These are phyloP conservation scores for Quercus tomentella DNA, from an alignment of 331 rosid genomes.

Conservation along the genomic window DNA sequence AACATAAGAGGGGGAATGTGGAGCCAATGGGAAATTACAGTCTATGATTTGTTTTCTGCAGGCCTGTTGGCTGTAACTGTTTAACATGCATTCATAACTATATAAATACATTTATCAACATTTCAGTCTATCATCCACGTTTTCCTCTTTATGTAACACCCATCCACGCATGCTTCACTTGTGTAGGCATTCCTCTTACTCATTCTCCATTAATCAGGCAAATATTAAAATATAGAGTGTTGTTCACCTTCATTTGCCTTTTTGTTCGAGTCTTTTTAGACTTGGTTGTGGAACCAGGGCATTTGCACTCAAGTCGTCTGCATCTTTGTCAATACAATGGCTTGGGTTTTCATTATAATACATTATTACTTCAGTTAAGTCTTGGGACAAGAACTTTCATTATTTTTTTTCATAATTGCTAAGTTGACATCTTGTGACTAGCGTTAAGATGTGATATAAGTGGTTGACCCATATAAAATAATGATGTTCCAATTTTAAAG, in stretches of 20 bases:
- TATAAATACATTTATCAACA: background rate
- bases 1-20: conserved; percentile 16
- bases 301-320: background rate
- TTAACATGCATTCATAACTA: background rate
- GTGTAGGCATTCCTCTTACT: background rate
- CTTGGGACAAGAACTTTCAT: too few species aligned
- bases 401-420: too few species aligned
- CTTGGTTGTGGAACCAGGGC: too few species aligned
- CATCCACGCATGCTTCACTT: too few species aligned
- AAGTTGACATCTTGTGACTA: too few species aligned
- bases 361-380: too few species aligned
- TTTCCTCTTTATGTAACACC: background rate
- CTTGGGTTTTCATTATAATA: too few species aligned
- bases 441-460: too few species aligned
- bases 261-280: background rate
- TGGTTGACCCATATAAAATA: too few species aligned
- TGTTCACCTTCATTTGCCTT: background rate
- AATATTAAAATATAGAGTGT: background rate
- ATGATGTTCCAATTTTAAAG: too few species aligned
- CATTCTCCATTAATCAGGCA: background rate
- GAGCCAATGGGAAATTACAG: background rate
- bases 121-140: background rate
- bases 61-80: background rate
- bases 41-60: background rate
- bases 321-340: background rate